Base-by-base conservation (phyloP, 2,329 filamentous ascomycete genomes). In the Paramyrothecium sp. region DNA sequence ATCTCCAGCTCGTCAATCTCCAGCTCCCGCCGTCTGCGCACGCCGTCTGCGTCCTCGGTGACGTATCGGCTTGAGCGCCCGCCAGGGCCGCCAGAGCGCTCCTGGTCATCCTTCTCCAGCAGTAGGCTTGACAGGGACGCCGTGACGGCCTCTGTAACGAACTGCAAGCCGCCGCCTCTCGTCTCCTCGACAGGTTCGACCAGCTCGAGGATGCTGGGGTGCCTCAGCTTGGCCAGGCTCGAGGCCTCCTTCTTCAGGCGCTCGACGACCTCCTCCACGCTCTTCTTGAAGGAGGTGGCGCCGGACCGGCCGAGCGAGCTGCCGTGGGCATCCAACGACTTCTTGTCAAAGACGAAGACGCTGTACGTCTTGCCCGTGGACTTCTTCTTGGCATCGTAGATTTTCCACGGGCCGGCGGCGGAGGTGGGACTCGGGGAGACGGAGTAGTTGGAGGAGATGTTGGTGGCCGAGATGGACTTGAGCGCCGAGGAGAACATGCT, bases 1-100 rank as follows among this genome's bases (percentile, higher is more conserved):
- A 98, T 96, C 74, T 99, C 95, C 58, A 99, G 79, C 75, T 98
- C 95, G 70, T 99, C 95, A 60, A 99, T 91, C 71, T 98, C 94
- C 16, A 97, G 75, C 68, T 98, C 93, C 65, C 90, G 83, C 66
- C 91, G 81, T 65, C 87, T 83, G 62, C 86, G 82, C 53, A 85
- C 86, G 38, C 90, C 90, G 63, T 93, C 89, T 1, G 88, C 80
- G 63, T 92, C 89, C 68, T 95, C 91, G 2, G 90, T 87, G 55
- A 95, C 89, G 75, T 88, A 95, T 64, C 91, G 88, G 71, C 91
- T 92, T 3, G 87, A 81, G 59, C 91, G 81, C 12, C 90, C 87
- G 46, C 88, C 86, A 0, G 85, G 81, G 8, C 90, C 87, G 41
- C 87, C 85, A 16, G 81, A 77, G 58, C 84, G 82, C 71, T 97